These are phyloP conservation scores for Fistulina hepatica DNA, from an alignment of 1,284 basidiomycete genomes.

Conservation along the genomic window DNA sequence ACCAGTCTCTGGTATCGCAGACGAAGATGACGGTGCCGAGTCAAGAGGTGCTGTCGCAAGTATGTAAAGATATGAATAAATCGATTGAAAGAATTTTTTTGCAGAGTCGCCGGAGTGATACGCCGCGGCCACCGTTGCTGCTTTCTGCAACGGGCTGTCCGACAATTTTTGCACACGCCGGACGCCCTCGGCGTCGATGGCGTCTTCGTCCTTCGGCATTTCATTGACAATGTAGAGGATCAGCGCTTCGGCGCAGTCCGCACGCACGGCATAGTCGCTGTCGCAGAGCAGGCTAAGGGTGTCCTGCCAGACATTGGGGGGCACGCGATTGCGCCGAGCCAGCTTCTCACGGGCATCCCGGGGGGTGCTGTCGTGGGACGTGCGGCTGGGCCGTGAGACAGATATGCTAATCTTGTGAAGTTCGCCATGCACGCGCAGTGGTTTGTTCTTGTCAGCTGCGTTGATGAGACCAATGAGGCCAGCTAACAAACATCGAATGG, in stretches of 20 bases:
- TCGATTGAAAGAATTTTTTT: slow-evolving; percentile 64
- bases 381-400: slow-evolving; percentile 7
- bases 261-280: slow-evolving; percentile 58
- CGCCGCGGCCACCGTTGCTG: slow-evolving; percentile 32
- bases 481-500: slow-evolving; percentile 65
- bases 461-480: slow-evolving; percentile 64
- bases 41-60: slow-evolving; percentile 61
- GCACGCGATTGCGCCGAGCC: slow-evolving; percentile 60
- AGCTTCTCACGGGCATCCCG: slow-evolving; percentile 20
- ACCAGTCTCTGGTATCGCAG: too few relatives aligned
- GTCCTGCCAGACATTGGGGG: slow-evolving; percentile 82
- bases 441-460: slow-evolving; percentile 44
- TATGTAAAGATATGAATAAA: slow-evolving; percentile 70
- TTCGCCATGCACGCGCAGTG: slow-evolving; percentile 6
- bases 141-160: background rate
- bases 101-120: slow-evolving; percentile 49
- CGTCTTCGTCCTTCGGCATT: slow-evolving; percentile 51
- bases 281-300: slow-evolving; percentile 79
- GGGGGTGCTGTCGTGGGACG: slow-evolving; percentile 10
- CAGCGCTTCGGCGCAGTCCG: slow-evolving; percentile 65
- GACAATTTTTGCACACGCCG: slow-evolving; percentile 24
- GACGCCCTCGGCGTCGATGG: slow-evolving; percentile 31
- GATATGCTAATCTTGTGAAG: slow-evolving; percentile 9
- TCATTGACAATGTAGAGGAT: slow-evolving; percentile 67
- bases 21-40: slow-evolving; percentile 16